phyloP scores from a whole-genome alignment of 441 rosid genomes.

The Eutrema salsugineum region DNA sequence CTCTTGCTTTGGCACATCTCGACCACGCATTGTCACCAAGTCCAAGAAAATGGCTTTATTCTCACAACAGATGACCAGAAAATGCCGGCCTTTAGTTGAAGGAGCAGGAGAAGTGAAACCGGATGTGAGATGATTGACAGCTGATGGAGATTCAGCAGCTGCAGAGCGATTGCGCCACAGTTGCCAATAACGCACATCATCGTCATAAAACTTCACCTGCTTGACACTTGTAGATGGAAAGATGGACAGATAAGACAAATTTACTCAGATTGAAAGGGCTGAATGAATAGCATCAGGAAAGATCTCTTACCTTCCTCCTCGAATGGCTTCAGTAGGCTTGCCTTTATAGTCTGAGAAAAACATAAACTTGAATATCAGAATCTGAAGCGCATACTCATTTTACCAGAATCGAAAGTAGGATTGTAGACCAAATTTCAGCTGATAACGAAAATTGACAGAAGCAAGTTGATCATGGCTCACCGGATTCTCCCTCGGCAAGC shows the following conservation, averaged over 20 bases:
- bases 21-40: constrained; percentile 96
- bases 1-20: constrained; percentile 95
- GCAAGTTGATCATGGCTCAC: constrained; percentile 32
- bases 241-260: neutral
- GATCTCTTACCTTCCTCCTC: constrained; percentile 82
- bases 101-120: constrained; percentile 83
- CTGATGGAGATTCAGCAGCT: constrained; percentile 93
- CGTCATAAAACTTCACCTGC: constrained; percentile 95
- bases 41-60: constrained; percentile 96
- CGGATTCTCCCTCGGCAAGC: constrained; percentile 97
- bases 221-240: constrained; percentile 61
- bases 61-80: constrained; percentile 95
- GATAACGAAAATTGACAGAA: neutral
- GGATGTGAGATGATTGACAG: constrained; percentile 77
- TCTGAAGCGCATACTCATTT: neutral
- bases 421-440: neutral
- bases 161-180: constrained; percentile 90
- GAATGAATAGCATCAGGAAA: neutral
- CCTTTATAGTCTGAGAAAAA: constrained; percentile 57
- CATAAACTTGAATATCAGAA: neutral
- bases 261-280: neutral
- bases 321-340: constrained; percentile 90
- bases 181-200: constrained; percentile 95
- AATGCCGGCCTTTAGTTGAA: constrained; percentile 93
- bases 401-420: neutral